Base-by-base conservation (phyloP, 495 filamentous ascomycete genomes). In the Glonium stellatum region DNA sequence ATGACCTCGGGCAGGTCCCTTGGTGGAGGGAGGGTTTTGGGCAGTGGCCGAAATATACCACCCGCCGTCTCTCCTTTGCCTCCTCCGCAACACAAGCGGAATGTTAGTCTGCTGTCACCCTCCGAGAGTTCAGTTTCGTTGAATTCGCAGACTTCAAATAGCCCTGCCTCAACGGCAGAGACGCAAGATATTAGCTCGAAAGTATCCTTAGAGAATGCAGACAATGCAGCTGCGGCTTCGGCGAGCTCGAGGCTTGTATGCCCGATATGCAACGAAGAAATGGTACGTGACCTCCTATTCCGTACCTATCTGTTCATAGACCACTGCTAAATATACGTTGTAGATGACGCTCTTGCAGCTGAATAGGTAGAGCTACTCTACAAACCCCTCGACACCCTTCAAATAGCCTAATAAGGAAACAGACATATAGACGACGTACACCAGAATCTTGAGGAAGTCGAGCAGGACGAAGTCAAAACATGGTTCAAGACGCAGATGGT, bases 401-500 rank as follows among this genome's bases (percentile, higher is more conserved):
- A 25, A 34, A 22, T 35, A 37, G 25, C 39, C 68, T 74, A 59
- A 74, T 39, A 54, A n/a, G 39, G 21, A 19, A 6, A 39, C 59
- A 88, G 88, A 69, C 93, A 98, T 73, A 86, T 98, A 64, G 93
- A 98, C 74, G 95, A 97, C 67, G 78, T 81, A 41, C 93, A 98
- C 74, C 87, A 91, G 62, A 90, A 97, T 63, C 80, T 97, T n/a
- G 90, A 95, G 72, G 89, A 90, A 58, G 82, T 88, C 54, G 88
- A 89, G 67, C 95, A 97, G 69, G 92, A 96, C 73, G 90, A 98
- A 74, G 92, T 97, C 61, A 95, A 95, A 76, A 92, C 88, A 55
- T 98, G 93, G 93, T 97, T 98, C 78, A 87, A 93, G 73, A 86
- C 87, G 63, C 93, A 97, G 71, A 95, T 98, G 78, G 80, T 88